Evolutionary conservation across 1,284 basidiomycete genomes (phyloP).

Genomic region (Sporisorium iseilematis-ciliati): DNA sequence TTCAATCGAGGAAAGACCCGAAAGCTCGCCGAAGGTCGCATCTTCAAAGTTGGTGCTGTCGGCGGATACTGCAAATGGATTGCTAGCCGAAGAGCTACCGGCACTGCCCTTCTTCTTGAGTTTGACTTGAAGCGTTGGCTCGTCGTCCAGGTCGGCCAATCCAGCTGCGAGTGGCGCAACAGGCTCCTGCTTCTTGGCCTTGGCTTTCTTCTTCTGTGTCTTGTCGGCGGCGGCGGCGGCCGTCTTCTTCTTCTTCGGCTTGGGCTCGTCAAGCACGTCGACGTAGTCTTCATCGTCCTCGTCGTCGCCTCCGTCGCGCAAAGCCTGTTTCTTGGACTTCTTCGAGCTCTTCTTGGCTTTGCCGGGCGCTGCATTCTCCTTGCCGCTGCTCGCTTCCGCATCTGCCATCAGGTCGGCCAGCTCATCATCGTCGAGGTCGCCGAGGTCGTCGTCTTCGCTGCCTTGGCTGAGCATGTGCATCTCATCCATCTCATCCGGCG

Average conservation of each 20-base stretch:
- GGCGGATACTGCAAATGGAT: constrained; percentile 40
- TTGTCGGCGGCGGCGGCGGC: constrained; percentile 6
- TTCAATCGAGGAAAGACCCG: constrained; percentile 55
- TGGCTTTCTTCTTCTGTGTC: constrained; percentile 26
- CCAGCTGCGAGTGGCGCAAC: constrained; percentile 49
- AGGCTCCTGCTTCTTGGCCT: constrained; percentile 33
- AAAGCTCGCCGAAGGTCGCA: constrained; percentile 63
- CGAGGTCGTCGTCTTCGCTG: constrained; percentile 57
- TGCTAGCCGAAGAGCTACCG: constrained; percentile 12
- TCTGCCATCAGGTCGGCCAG: constrained; percentile 49
- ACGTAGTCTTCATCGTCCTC: constrained; percentile 19
- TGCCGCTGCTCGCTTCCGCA: constrained; percentile 44
- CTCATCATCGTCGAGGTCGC: constrained; percentile 61
- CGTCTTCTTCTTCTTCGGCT: constrained; percentile 24
- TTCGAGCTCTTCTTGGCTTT: constrained; percentile 21
- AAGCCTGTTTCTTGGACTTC: constrained; percentile 24
- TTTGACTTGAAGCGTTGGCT: constrained; percentile 42
- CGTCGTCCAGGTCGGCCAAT: constrained; percentile 47
- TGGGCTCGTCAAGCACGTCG: constrained; percentile 6
- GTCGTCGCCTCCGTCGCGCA: constrained; percentile 2
- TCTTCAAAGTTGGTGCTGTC: constrained; percentile 29
- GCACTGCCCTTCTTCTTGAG: constrained; percentile 37
- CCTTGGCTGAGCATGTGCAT: constrained; percentile 52
- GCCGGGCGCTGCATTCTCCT: constrained; percentile 40
- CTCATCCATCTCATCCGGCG: constrained; percentile 43